Evolutionary conservation across 192 early-diverging fungal genomes (phyloP).

Genomic region (Podila horticola): DNA sequence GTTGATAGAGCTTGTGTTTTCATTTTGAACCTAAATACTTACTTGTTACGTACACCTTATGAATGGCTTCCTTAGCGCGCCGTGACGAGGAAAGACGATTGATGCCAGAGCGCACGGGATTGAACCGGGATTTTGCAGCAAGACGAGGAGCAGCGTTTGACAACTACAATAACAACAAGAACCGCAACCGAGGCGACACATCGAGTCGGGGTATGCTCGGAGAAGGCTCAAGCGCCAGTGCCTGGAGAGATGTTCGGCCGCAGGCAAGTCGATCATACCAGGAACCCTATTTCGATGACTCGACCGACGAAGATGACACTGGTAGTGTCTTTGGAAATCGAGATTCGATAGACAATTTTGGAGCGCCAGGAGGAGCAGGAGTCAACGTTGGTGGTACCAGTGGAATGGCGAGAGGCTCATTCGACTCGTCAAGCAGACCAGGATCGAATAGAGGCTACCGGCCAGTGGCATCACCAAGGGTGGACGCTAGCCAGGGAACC

Average conservation of each 20-base stretch:
- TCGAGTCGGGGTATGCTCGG: slow-evolving; percentile 24
- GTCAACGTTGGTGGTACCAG: slow-evolving; percentile 6
- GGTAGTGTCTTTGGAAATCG: slow-evolving; percentile 9
- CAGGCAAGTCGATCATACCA: slow-evolving; percentile 24
- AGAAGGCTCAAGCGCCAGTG: slow-evolving; percentile 42
- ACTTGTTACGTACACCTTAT: not conserved
- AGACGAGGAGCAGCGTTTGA: slow-evolving; percentile 44
- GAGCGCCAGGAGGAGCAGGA: not conserved
- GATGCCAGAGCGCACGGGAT: slow-evolving; percentile 32
- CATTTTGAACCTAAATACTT: not conserved
- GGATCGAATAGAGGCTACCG: not conserved
- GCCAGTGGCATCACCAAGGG: slow-evolving; percentile 1
- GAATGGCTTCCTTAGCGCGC: slow-evolving; percentile 13
- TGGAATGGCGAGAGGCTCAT: not conserved
- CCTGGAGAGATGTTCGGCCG: slow-evolving; percentile 44
- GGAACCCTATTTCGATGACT: slow-evolving; percentile 46
- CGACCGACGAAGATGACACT: slow-evolving; percentile 36
- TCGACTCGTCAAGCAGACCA: slow-evolving; percentile 5
- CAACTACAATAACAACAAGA: slow-evolving; percentile 37
- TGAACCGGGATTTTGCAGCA: slow-evolving; percentile 42
- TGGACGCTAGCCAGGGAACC: not conserved
- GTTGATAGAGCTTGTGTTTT: not conserved
- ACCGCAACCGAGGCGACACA: slow-evolving; percentile 25
- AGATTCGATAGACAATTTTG: slow-evolving; percentile 16
- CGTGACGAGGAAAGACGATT: slow-evolving; percentile 42